phyloP scores from a whole-genome alignment of 208 protist species.

The Trypanosomatidae sp. region DNA sequence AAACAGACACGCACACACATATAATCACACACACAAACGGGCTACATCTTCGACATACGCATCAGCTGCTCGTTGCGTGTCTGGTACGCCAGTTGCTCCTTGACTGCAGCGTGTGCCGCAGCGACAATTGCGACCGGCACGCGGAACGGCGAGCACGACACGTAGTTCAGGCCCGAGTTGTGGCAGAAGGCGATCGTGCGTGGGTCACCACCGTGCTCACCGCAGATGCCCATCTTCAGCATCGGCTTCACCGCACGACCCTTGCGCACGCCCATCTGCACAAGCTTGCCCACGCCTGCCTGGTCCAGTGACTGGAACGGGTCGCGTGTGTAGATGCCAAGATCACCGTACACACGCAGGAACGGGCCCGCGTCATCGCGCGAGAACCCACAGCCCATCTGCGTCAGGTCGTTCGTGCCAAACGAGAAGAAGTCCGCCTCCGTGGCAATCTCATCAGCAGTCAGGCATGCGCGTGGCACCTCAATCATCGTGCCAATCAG shows the following conservation, averaged over 20 bases:
- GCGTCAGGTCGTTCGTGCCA: slow-evolving; percentile 95
- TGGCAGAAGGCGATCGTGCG: slow-evolving; percentile 90
- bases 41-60: background rate
- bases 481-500: slow-evolving; percentile 92
- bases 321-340: slow-evolving; percentile 84
- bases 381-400: slow-evolving; percentile 94
- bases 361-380: slow-evolving; percentile 92
- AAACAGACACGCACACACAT: too few relatives aligned
- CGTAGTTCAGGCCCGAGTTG: slow-evolving; percentile 85
- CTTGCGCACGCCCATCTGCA: slow-evolving; percentile 78
- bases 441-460: slow-evolving; percentile 82
- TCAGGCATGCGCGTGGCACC: slow-evolving; percentile 75
- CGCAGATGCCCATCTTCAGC: slow-evolving; percentile 90
- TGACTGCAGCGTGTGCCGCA: slow-evolving; percentile 87
- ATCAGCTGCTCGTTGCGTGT: too few relatives aligned
- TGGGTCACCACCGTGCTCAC: slow-evolving; percentile 93
- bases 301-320: slow-evolving; percentile 93
- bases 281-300: slow-evolving; percentile 87
- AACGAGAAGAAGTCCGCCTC: slow-evolving; percentile 94
- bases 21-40: too few relatives aligned
- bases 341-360: slow-evolving; percentile 86
- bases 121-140: slow-evolving; percentile 91
- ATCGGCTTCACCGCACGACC: slow-evolving; percentile 67
- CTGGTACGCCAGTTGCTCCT: slow-evolving; percentile 44
- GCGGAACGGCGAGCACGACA: slow-evolving; percentile 93